phyloP scores from a whole-genome alignment of 2,329 filamentous ascomycete species.

The Fonsecaea nubica region DNA sequence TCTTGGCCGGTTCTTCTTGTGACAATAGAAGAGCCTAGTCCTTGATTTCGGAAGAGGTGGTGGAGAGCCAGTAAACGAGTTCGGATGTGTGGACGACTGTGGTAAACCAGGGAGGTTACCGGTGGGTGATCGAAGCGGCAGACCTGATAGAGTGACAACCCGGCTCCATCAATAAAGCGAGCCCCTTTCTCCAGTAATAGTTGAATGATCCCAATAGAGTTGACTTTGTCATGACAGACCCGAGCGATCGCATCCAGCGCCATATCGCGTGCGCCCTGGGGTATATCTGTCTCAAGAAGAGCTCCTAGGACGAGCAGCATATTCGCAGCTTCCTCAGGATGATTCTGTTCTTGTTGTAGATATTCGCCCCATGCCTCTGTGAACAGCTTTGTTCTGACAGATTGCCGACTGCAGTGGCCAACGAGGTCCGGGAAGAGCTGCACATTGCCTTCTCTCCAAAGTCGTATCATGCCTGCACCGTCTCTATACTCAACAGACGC shows the following conservation, averaged over 20 bases:
- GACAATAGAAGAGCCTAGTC: background rate
- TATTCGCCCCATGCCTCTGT: slow-evolving; percentile 11
- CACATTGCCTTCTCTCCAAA: slow-evolving; percentile 19
- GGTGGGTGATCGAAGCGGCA: slow-evolving; percentile 2
- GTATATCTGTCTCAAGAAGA: slow-evolving; percentile 5
- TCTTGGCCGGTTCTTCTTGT: background rate
- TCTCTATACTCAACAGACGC: slow-evolving; percentile 14
- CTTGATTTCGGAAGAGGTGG: slow-evolving; percentile 14
- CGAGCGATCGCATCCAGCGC: slow-evolving; percentile 10
- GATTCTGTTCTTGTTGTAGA: slow-evolving; percentile 2
- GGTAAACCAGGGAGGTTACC: background rate
- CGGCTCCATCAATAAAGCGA: slow-evolving; percentile 14
- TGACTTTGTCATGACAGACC: background rate
- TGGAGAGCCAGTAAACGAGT: slow-evolving; percentile 11
- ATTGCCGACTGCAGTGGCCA: slow-evolving; percentile 2
- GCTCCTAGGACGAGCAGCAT: background rate
- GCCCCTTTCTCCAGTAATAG: slow-evolving; percentile 16
- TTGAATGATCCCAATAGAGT: background rate
- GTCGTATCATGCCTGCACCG: slow-evolving; percentile 13
- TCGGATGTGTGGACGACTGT: slow-evolving; percentile 12
- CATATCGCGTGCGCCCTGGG: slow-evolving; percentile 2
- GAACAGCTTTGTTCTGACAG: slow-evolving; percentile 9
- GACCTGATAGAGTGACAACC: slow-evolving; percentile 14
- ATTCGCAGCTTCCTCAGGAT: background rate
- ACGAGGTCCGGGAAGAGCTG: slow-evolving; percentile 12